phyloP scores from a whole-genome alignment of 176 grass and related monocot species.

The Eleusine coracana region DNA sequence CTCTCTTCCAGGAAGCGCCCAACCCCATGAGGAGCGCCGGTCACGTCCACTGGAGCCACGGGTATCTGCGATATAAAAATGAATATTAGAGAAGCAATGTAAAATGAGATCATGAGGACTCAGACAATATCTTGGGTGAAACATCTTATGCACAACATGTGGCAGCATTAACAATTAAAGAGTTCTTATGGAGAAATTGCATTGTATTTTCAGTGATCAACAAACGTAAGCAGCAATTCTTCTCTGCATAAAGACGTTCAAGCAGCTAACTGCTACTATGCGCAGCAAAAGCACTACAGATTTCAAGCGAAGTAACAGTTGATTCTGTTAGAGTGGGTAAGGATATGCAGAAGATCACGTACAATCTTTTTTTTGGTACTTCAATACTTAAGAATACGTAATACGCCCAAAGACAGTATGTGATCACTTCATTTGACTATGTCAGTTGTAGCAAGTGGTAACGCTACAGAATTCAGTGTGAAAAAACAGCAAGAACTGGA shows the following conservation, averaged over 20 bases:
- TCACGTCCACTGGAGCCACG: conserved; percentile 12
- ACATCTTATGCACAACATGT: background rate
- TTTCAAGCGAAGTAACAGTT: background rate
- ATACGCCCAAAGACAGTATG: background rate
- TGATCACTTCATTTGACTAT: background rate
- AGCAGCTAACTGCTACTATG: background rate
- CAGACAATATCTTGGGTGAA: background rate
- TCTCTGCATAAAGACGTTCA: background rate
- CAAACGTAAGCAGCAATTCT: background rate
- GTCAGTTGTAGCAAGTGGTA: too few species aligned
- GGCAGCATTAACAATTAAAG: background rate
- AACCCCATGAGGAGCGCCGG: conserved; percentile 14
- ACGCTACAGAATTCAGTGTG: background rate
- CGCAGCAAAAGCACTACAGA: background rate
- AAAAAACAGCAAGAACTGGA: background rate
- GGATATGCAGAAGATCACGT: background rate
- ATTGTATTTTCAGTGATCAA: background rate
- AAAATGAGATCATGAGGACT: background rate
- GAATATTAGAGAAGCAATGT: background rate
- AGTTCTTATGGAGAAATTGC: background rate
- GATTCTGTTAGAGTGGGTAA: background rate
- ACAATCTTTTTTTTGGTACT: background rate
- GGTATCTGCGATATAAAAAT: conserved; percentile 16
- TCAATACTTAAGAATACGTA: background rate
- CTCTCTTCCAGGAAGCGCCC: conserved; percentile 48